Conservation (phyloP, 83 land plant species). For the Thuja plicata region DNA sequence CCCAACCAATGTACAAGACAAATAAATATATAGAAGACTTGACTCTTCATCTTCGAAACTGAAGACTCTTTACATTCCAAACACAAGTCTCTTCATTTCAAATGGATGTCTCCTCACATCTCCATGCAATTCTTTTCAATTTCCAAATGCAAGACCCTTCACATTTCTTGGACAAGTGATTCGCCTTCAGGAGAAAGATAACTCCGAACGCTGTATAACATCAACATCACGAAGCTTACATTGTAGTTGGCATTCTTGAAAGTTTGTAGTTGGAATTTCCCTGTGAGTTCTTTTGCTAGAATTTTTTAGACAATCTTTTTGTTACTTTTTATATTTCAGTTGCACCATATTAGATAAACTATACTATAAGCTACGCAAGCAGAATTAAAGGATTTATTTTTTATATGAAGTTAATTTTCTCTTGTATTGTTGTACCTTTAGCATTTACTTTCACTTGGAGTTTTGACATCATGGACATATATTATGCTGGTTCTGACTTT, state of each 20-base stretch:
- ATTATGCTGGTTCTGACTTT: not conserved
- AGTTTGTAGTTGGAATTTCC: not conserved
- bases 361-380: not conserved
- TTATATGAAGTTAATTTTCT: not conserved
- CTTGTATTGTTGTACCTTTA: not conserved
- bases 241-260: not conserved
- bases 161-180: too few relatives aligned
- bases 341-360: not conserved
- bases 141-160: too few relatives aligned
- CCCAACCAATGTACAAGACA: too few relatives aligned
- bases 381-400: not conserved
- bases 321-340: not conserved
- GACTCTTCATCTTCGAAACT: too few relatives aligned
- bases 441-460: not conserved
- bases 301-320: not conserved
- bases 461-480: not conserved
- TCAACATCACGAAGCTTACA: too few relatives aligned
- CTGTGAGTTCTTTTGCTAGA: not conserved
- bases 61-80: too few relatives aligned
- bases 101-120: too few relatives aligned
- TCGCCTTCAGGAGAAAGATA: too few relatives aligned
- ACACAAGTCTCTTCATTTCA: too few relatives aligned
- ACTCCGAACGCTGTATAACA: too few relatives aligned
- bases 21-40: too few relatives aligned
- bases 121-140: too few relatives aligned